Evolutionary conservation across 176 grass and related monocot species (phyloP).

Genomic region (Coix lacrymajobi): DNA sequence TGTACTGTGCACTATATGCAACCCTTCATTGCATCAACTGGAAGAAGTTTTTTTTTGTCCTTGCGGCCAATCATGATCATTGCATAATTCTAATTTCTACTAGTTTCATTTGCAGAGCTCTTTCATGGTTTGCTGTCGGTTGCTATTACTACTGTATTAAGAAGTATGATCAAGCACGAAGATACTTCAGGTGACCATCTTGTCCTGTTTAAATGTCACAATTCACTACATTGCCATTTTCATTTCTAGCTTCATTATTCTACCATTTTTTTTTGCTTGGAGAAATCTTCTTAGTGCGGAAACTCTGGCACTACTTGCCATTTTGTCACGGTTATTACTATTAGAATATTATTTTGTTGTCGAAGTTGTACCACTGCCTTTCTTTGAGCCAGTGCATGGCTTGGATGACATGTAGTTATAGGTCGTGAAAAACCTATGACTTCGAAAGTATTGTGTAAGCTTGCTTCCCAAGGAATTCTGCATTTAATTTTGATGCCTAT

Average conservation of each 20-base stretch:
- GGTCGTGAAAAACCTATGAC: neutral
- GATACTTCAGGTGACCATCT: conserved; percentile 79
- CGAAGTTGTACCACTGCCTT: neutral
- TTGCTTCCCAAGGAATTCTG: neutral
- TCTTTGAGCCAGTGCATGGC: neutral
- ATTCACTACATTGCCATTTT: neutral
- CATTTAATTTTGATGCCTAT: neutral
- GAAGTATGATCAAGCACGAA: conserved; percentile 92
- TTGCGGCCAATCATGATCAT: conserved; percentile 12
- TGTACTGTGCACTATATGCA: neutral
- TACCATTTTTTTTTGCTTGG: neutral
- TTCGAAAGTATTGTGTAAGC: neutral
- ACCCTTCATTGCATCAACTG: neutral
- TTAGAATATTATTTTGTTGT: neutral
- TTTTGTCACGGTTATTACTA: neutral
- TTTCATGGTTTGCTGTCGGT: conserved; percentile 98
- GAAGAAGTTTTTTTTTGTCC: neutral
- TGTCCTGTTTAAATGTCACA: neutral
- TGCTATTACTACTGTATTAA: conserved; percentile 97
- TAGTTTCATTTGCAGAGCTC: conserved; percentile 48
- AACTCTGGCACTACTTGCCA: neutral
- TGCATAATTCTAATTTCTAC: conserved; percentile 8
- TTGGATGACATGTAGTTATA: neutral
- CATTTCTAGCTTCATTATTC: neutral
- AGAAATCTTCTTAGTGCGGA: neutral